A percentile compares a stretch with the other conserved stretches of the same genome.
These are phyloP conservation scores for Tolypocladium pustulatum DNA, from an alignment of 2,329 filamentous ascomycete species.

Conservation along the genomic window DNA sequence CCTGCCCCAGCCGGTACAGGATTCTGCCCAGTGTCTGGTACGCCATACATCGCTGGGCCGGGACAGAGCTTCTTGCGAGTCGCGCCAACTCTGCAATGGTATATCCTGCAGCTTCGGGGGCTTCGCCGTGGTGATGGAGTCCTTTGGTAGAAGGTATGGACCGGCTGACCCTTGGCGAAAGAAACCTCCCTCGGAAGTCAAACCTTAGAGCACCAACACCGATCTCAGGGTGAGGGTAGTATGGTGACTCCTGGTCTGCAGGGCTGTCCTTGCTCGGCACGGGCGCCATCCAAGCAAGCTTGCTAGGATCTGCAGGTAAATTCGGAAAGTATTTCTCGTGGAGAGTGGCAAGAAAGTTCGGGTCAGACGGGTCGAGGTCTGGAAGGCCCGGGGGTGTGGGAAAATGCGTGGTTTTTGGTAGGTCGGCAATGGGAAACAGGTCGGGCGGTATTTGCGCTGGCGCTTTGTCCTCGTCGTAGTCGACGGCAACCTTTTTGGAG, in stretches of 20 bases:
- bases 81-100: slow-evolving; percentile 79
- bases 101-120: slow-evolving; percentile 89
- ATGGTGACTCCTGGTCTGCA: slow-evolving; percentile 62
- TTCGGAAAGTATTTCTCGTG: slow-evolving; percentile 91
- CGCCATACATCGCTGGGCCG: slow-evolving; percentile 80
- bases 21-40: slow-evolving; percentile 85
- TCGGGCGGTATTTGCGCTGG: slow-evolving; percentile 29
- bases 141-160: slow-evolving; percentile 67
- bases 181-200: slow-evolving; percentile 70
- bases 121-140: slow-evolving; percentile 86
- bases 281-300: slow-evolving; percentile 83
- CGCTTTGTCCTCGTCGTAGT: slow-evolving; percentile 31
- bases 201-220: slow-evolving; percentile 73
- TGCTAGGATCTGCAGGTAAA: slow-evolving; percentile 72
- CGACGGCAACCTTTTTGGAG: slow-evolving; percentile 15
- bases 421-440: slow-evolving; percentile 30
- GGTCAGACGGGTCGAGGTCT: slow-evolving; percentile 73
- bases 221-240: slow-evolving; percentile 70
- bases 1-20: slow-evolving; percentile 70
- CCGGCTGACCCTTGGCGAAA: slow-evolving; percentile 66
- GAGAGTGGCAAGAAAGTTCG: slow-evolving; percentile 72
- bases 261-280: slow-evolving; percentile 52
- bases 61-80: slow-evolving; percentile 69
- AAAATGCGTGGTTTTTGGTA: slow-evolving; percentile 46
- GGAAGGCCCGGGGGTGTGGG: slow-evolving; percentile 44